A percentile compares a stretch with the other conserved stretches of the same genome.
phyloP scores from a whole-genome alignment of 441 rosid species.

The Mallotus japonicus region DNA sequence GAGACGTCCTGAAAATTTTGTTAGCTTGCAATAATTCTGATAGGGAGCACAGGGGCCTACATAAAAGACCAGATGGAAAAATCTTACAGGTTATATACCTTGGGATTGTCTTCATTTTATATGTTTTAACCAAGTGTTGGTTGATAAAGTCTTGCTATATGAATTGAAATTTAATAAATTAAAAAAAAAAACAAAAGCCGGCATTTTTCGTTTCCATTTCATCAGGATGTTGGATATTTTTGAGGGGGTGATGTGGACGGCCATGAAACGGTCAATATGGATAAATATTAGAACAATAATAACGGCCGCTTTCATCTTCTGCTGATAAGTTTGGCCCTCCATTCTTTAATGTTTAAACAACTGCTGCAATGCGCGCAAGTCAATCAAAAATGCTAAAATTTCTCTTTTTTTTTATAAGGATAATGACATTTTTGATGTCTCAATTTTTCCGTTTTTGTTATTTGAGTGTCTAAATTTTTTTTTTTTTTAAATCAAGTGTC shows the following conservation, averaged over 20 bases:
- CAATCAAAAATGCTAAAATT: no score
- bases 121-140: not conserved
- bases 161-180: not conserved
- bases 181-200: not conserved
- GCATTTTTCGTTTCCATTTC: not conserved
- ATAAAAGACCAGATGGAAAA: not conserved
- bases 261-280: not conserved
- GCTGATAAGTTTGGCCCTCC: not conserved
- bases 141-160: not conserved
- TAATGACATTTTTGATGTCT: no score
- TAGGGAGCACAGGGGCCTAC: not conserved
- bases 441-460: no score
- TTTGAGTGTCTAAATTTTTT: no score
- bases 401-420: no score
- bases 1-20: not conserved
- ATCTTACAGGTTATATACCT: not conserved
- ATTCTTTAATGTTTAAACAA: no score
- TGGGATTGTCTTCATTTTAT: not conserved
- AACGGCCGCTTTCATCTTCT: not conserved
- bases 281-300: not conserved
- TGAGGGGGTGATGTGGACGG: not conserved
- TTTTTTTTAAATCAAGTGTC: no score
- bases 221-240: not conserved
- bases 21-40: conserved; percentile 18
- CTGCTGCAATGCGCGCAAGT: no score